Base-by-base conservation (phyloP, 371 early-diverging fungal species). In the Parasitella parasitica region DNA sequence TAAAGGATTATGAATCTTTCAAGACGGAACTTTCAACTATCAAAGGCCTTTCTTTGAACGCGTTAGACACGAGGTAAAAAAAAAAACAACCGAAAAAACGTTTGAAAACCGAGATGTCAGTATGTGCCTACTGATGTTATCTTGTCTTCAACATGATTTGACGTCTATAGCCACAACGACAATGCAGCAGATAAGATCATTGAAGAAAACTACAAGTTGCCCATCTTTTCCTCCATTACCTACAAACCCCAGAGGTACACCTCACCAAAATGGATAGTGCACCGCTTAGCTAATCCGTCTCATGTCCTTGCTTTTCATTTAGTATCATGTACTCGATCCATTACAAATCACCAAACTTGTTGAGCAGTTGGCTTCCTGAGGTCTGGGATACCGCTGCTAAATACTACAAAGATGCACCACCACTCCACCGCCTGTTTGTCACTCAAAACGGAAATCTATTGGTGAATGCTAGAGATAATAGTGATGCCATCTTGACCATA, bases 371-470 rank as follows among this genome's bases (percentile, higher is more conserved):
- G 41, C 41, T 41, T 41, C 16, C 9, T 5, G 18, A 41, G 32
- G 32, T 32, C 32, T 32, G 32, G 32, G 32, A 32, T 3, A 38
- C 16, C 7, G 32, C 24, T 1, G 18, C 51, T n/a, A n/a, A n/a
- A n/a, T 1, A 16, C 11, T 13, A n/a, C 50, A 2, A 24, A 20
- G 2, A 22, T n/a, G n/a, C 13, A 6, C 5, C 27, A 27, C 49
- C 57, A 13, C 15, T 52, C 12, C 70, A 70, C 6, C 70, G 80
- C 7, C 54, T 80, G 4, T 77, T 67, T 52, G 65, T 80, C 24
- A 59, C 57, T 18, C 66, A 65, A 36, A 73, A 73, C 28, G 66
- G 64, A 16, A 57, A 73, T 12, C 30, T 71, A 34, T 30, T 80
- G 0, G 36, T 63, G 1, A 61, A 76, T 30, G 68, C 71, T 7